Evolutionary conservation across 306 rosid species (phyloP), one percentile per base, ranked within the genome.

Genomic region (Cyclanthera cordifolia): DNA sequence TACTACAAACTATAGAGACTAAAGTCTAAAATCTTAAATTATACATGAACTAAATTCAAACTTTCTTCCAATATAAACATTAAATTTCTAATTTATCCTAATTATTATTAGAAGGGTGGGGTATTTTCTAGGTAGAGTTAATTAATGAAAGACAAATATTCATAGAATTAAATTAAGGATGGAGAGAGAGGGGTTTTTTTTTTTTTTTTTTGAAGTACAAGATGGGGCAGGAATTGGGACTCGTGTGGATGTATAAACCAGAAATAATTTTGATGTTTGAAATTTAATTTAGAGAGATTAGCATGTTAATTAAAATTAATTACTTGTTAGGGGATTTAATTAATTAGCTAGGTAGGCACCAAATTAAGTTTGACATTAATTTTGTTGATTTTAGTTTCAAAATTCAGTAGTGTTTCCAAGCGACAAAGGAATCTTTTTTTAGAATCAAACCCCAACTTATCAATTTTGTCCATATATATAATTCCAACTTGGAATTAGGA

Each of bases 61-160:
- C n/a, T n/a, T n/a, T n/a, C n/a, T n/a, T n/a, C n/a, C n/a, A n/a
- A n/a, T n/a, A n/a, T n/a, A n/a, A n/a, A n/a, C n/a, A n/a, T n/a
- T n/a, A n/a, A n/a, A n/a, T n/a, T n/a, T n/a, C n/a, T n/a, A n/a
- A n/a, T n/a, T n/a, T n/a, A n/a, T n/a, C n/a, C n/a, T n/a, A n/a
- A n/a, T n/a, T n/a, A n/a, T n/a, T n/a, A n/a, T n/a, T n/a, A n/a
- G n/a, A n/a, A 68, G 60, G 28, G 74, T 73, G 73, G 74, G 85
- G 76, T 72, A 79, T n/a, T 61, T 67, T 76, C 57, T 71, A 47
- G 53, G 67, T 37, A 80, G 63, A 80, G 63, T 53, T 73, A 37
- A 46, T 69, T 52, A 79, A 68, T 85, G 86, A 41, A 85, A 78
- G 95, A 87, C 95, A 87, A 85, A 85, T 85, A 85, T 87, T 87